phyloP scores from a whole-genome alignment of 768 basidiomycete genomes.

The Suillus luteus region DNA sequence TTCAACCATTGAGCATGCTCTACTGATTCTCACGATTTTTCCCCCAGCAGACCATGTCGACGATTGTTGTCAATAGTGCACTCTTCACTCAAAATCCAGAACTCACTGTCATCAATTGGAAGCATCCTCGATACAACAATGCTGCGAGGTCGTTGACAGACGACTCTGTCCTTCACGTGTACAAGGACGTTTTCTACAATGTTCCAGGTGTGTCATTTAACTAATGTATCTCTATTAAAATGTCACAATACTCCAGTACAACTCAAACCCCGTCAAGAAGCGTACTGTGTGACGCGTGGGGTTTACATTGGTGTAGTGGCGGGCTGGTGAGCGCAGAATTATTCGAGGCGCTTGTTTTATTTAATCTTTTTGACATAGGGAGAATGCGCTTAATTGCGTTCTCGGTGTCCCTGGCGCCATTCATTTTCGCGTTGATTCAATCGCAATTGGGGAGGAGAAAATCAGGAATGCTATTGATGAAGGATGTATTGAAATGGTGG shows the following conservation, averaged over 20 bases:
- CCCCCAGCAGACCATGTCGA: neutral
- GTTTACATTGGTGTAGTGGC: neutral
- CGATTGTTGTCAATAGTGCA: neutral
- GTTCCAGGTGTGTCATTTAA: neutral
- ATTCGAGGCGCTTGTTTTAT: neutral
- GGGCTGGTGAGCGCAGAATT: neutral
- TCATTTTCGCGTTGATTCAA: neutral
- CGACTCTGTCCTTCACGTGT: neutral
- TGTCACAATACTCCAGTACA: neutral
- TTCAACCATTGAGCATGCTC: neutral
- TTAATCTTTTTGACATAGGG: neutral
- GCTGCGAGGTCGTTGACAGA: neutral
- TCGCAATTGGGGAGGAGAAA: neutral
- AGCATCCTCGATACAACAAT: neutral
- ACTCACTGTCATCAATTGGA: neutral
- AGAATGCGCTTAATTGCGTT: neutral
- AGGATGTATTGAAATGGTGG: neutral
- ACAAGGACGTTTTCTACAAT: neutral
- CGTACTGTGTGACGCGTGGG: neutral
- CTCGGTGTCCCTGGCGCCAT: neutral
- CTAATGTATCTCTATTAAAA: neutral
- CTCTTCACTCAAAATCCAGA: neutral
- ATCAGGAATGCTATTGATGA: neutral
- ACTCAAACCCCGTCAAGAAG: neutral
- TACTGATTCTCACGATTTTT: neutral